Conservation (phyloP, 257 asterid species). For the Phtheirospermum japonicum region DNA sequence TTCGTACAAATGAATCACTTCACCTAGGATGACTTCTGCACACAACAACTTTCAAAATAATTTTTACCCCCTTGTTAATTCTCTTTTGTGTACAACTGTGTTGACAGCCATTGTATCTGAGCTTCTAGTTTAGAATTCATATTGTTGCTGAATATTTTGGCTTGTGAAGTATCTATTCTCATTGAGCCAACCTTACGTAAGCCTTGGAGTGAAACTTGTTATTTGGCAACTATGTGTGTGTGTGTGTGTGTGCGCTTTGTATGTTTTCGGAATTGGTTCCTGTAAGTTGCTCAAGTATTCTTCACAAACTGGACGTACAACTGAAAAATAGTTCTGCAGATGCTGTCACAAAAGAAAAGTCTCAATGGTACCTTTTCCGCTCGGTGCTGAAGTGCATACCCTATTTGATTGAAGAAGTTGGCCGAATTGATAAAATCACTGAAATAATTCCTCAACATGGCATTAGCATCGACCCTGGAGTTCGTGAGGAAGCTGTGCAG, state of each 20-base stretch:
- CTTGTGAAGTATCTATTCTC: conserved; percentile 9
- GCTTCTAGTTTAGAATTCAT: conserved; percentile 14
- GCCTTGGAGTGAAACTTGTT: conserved; percentile 16
- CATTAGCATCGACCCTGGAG: conserved; percentile 98
- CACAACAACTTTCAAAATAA: neutral
- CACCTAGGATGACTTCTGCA: conserved; percentile 8
- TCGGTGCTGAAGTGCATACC: conserved; percentile 98
- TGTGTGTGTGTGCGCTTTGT: conserved; percentile 25
- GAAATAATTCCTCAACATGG: conserved; percentile 99
- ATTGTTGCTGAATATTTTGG: conserved; percentile 21
- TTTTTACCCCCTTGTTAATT: conserved; percentile 16
- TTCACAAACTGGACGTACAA: conserved; percentile 25
- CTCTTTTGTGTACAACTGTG: conserved; percentile 15
- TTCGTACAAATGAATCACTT: neutral
- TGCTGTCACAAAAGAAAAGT: conserved; percentile 89
- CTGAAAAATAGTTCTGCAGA: conserved; percentile 52
- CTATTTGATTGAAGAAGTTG: conserved; percentile 97
- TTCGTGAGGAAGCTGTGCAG: conserved; percentile 88
- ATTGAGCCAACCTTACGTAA: conserved; percentile 18
- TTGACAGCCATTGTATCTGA: conserved; percentile 12
- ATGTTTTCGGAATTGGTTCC: conserved; percentile 21
- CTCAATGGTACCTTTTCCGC: conserved; percentile 97
- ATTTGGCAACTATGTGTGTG: conserved; percentile 17
- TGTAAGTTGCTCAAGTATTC: conserved; percentile 28
- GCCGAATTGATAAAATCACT: conserved; percentile 91